A percentile compares a stretch with the other conserved stretches of the same genome.
These are phyloP conservation scores for Vitis hybrid DNA, from an alignment of 177 flowering plant genomes.

Conservation along the genomic window DNA sequence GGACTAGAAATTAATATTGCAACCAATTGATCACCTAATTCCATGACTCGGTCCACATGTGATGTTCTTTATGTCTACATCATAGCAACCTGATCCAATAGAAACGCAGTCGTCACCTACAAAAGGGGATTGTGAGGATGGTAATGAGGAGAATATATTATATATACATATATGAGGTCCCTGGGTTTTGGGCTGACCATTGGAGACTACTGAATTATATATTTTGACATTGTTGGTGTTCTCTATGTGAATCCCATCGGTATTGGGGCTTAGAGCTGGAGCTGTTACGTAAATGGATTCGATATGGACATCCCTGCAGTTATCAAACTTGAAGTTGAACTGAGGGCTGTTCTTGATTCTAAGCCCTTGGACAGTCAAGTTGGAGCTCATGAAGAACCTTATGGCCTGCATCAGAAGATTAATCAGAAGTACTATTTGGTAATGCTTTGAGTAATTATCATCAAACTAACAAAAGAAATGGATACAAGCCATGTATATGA, in stretches of 20 bases:
- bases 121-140: neutral
- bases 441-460: neutral
- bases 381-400: conserved; percentile 52
- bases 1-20: neutral
- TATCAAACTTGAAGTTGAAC: conserved; percentile 51
- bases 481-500: neutral
- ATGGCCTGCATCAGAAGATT: conserved; percentile 20
- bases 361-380: conserved; percentile 34
- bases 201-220: conserved; percentile 44
- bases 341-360: conserved; percentile 54
- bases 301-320: conserved; percentile 38
- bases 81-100: conserved; percentile 58
- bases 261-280: conserved; percentile 60
- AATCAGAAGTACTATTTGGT: too few species aligned
- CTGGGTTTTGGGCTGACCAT: conserved; percentile 24
- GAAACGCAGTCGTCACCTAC: conserved; percentile 84
- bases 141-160: neutral
- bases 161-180: neutral
- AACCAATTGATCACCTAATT: conserved; percentile 49
- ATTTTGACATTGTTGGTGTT: conserved; percentile 44
- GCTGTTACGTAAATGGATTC: conserved; percentile 37
- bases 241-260: conserved; percentile 63
- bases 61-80: conserved; percentile 67
- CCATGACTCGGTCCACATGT: conserved; percentile 89
- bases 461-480: neutral